These are phyloP conservation scores for Entomophthora muscae DNA, from an alignment of 371 early-diverging fungal genomes.

Conservation along the genomic window DNA sequence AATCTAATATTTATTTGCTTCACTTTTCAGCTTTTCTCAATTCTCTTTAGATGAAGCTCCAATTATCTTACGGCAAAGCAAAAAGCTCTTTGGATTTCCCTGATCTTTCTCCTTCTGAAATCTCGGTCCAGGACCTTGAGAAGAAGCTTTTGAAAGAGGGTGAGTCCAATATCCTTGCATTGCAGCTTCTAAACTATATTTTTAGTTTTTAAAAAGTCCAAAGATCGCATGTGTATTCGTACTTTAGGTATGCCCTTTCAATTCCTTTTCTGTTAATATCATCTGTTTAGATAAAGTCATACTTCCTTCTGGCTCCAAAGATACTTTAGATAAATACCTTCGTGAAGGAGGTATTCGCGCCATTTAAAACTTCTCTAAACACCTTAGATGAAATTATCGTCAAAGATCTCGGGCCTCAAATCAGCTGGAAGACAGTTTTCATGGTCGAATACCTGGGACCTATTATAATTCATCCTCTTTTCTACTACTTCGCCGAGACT, in stretches of 20 bases:
- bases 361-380: not conserved
- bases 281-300: not conserved
- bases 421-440: conserved; percentile 89
- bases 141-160: not conserved
- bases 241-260: not conserved
- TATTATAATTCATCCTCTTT: conserved; percentile 63
- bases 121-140: not conserved
- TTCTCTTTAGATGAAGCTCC: not conserved
- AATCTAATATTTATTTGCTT: too few relatives aligned
- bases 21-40: too few relatives aligned
- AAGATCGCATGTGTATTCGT: not conserved
- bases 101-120: not conserved
- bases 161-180: too few relatives aligned
- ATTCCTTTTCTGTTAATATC: not conserved
- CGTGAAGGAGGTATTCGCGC: not conserved
- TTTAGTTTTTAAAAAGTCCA: not conserved
- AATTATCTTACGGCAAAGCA: not conserved
- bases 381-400: conserved; percentile 17
- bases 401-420: conserved; percentile 88
- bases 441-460: conserved; percentile 89
- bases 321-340: not conserved
- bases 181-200: too few relatives aligned
- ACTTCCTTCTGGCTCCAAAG: not conserved
- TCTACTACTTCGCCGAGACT: conserved; percentile 46
- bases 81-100: not conserved